These are phyloP conservation scores for Cutaneotrichosporon arboriforme DNA, from an alignment of 1,284 basidiomycete species.

Conservation along the genomic window DNA sequence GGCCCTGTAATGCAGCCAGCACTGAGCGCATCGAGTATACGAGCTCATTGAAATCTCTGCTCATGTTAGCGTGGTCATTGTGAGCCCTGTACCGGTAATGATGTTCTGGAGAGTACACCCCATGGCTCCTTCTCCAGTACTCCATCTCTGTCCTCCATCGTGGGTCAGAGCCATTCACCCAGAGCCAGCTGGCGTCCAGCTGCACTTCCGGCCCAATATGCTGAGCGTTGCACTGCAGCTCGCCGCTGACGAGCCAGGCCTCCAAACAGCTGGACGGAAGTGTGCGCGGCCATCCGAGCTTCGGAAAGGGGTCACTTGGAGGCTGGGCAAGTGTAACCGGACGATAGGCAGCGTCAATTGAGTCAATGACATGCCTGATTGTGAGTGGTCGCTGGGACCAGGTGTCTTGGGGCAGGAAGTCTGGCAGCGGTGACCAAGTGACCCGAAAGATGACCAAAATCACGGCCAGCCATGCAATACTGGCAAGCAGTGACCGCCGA, in stretches of 20 bases:
- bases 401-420: not conserved
- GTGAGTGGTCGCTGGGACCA: not conserved
- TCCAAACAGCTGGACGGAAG: conserved; percentile 37
- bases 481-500: not conserved
- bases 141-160: conserved; percentile 36
- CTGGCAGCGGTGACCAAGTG: not conserved
- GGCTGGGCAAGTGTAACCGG: conserved; percentile 27
- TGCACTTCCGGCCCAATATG: conserved; percentile 39
- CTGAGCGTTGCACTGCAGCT: conserved; percentile 27
- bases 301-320: conserved; percentile 35
- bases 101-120: conserved; percentile 34
- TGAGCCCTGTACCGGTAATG: conserved; percentile 36
- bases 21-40: conserved; percentile 44
- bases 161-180: conserved; percentile 45
- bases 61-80: not conserved
- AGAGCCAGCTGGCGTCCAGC: conserved; percentile 42
- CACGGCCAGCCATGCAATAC: not conserved
- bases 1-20: conserved; percentile 32
- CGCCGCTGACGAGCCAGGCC: conserved; percentile 41
- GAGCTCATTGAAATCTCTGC: conserved; percentile 43
- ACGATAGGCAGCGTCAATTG: conserved; percentile 31
- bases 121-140: conserved; percentile 17
- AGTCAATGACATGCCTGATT: conserved; percentile 27
- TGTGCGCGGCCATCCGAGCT: conserved; percentile 33
- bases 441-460: not conserved